Base-by-base conservation (phyloP, 176 grass and related monocot genomes). In the Oryza glumipatula region DNA sequence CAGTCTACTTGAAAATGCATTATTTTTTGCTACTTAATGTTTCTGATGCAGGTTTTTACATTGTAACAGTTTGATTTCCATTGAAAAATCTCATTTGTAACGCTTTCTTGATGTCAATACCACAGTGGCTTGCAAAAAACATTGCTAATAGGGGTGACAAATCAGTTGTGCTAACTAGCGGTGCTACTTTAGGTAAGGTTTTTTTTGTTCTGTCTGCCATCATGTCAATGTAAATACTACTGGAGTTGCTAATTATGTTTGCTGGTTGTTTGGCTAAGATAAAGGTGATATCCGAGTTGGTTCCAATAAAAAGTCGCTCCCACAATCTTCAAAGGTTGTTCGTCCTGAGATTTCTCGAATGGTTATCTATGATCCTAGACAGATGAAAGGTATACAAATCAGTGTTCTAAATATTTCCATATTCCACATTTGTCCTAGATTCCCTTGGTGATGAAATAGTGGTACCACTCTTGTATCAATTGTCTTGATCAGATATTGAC, bases 311-410 rank as follows among this genome's bases (percentile, higher is more conserved):
- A 90, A 85, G 72, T 74, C 77, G 33, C 41, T 74, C 44, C 74
- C 87, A 7, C 83, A 68, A 66, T 89, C 91, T 90, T 67, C 77
- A 72, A 94, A 92, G 82, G 36, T 94, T 83, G 77, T 92, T 76
- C 88, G 76, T 89, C 96, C 96, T 41, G 96, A 98, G 87, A 90
- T 66, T 87, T 95, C 96, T 65, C 85, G 86, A 76, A 98, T 98
- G 96, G 71, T 95, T 64, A 86, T 98, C 56, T 98, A 98, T 87
- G 93, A 98, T 73, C 96, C 96, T 79, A 89, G 91, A 87, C 93
- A 95, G 76, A 86, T 89, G 51, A 89, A 94, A 94, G 93, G 96
- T 98, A 38, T 77, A 60, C 52, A 64, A 71, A 81, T 76, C 24
- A 68, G 28, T 58, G 12, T n/a, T 58, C 19, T 58, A 58, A 58